phyloP scores from a whole-genome alignment of 139 green algal species.

The Chlorella sp. region DNA sequence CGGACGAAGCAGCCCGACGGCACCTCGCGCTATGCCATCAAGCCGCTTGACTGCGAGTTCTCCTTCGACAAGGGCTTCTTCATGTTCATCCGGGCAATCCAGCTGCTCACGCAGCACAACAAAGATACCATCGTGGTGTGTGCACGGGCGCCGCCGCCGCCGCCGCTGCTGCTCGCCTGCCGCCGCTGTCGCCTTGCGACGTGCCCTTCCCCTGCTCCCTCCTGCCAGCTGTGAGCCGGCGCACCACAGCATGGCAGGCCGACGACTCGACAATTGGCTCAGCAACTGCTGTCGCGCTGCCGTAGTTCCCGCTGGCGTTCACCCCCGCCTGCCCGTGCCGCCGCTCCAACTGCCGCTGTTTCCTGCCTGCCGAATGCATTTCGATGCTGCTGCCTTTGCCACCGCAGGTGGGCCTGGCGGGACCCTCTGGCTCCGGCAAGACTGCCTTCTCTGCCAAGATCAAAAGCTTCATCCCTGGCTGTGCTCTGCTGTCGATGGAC shows the following conservation, averaged over 20 bases:
- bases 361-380: no score
- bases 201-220: background rate
- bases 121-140: conserved; percentile 82
- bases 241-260: background rate
- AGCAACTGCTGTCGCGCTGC: background rate
- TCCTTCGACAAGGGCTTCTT: conserved; percentile 87
- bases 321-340: no score
- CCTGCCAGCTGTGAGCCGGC: background rate
- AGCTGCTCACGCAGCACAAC: conserved; percentile 79
- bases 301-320: background rate
- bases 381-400: no score
- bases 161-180: background rate
- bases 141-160: background rate
- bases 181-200: background rate
- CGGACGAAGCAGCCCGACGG: conserved; percentile 64
- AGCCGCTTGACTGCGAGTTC: conserved; percentile 78
- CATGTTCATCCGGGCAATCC: conserved; percentile 89
- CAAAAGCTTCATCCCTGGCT: conserved; percentile 85
- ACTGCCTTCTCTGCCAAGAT: conserved; percentile 96
- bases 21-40: conserved; percentile 66
- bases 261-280: background rate
- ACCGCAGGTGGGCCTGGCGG: conserved; percentile 84
- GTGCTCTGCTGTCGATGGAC: conserved; percentile 93
- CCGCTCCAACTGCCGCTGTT: no score
- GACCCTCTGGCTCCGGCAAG: conserved; percentile 94